These are phyloP conservation scores for Oleoguttula mirabilis DNA, from an alignment of 495 filamentous ascomycete genomes.

Conservation along the genomic window DNA sequence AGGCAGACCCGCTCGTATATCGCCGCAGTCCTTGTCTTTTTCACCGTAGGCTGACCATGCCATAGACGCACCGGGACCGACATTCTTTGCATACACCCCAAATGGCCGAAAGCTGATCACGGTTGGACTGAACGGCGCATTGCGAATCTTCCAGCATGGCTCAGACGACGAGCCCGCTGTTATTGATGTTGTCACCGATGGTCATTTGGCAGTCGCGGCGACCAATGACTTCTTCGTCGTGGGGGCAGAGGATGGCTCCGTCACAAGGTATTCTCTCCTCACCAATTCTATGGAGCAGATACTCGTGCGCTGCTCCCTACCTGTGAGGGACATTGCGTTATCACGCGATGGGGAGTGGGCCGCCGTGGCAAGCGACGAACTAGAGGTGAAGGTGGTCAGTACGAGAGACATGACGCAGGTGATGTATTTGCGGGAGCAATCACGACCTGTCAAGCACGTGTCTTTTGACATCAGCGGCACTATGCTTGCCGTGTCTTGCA, in stretches of 20 bases:
- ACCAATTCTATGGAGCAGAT: slow-evolving; percentile 67
- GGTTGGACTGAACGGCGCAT: slow-evolving; percentile 77
- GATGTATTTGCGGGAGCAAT: slow-evolving; percentile 65
- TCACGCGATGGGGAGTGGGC: slow-evolving; percentile 77
- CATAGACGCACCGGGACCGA: slow-evolving; percentile 62
- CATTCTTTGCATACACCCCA: slow-evolving; percentile 55
- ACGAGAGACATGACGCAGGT: slow-evolving; percentile 62
- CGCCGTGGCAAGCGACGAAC: slow-evolving; percentile 93
- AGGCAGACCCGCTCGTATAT: slow-evolving; percentile 38
- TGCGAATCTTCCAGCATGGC: slow-evolving; percentile 80
- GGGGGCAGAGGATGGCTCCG: slow-evolving; percentile 85
- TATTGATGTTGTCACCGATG: slow-evolving; percentile 48
- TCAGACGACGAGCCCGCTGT: slow-evolving; percentile 82
- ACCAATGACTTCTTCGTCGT: slow-evolving; percentile 73
- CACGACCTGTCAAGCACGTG: slow-evolving; percentile 76
- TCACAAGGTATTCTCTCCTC: slow-evolving; percentile 70
- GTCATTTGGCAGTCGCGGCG: slow-evolving; percentile 13
- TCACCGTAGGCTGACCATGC: too few relatives aligned
- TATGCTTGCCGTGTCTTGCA: slow-evolving; percentile 68
- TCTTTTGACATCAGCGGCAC: slow-evolving; percentile 74
- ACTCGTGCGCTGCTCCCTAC: slow-evolving; percentile 67
- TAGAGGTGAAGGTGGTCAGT: slow-evolving; percentile 78
- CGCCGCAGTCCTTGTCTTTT: too few relatives aligned
- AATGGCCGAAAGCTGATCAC: slow-evolving; percentile 64
- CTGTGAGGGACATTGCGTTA: slow-evolving; percentile 73